Evolutionary conservation across 768 basidiomycete genomes (phyloP).

Genomic region (Chalciporus pseudorubinellus): DNA sequence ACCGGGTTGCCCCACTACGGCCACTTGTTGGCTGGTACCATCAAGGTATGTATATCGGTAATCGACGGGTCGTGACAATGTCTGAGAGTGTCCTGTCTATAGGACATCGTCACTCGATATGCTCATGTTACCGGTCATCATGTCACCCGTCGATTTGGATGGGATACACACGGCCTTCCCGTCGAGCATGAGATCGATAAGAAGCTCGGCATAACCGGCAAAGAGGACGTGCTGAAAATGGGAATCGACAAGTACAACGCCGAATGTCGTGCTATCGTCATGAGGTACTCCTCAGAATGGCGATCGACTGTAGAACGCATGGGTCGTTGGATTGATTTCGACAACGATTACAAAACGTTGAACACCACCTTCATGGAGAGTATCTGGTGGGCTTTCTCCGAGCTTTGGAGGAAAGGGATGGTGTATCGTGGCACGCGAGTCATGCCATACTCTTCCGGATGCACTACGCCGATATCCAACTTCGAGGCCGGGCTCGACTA

Average conservation of each 20-base stretch:
- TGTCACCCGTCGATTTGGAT: slow-evolving; percentile 92
- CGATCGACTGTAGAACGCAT: slow-evolving; percentile 92
- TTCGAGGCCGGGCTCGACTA: slow-evolving; percentile 95
- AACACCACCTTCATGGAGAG: slow-evolving; percentile 94
- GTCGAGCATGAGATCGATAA: slow-evolving; percentile 99
- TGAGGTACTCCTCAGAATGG: slow-evolving; percentile 96
- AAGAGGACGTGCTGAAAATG: slow-evolving; percentile 90
- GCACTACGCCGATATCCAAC: slow-evolving; percentile 94
- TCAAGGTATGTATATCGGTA: slow-evolving; percentile 61
- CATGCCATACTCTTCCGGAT: slow-evolving; percentile 98
- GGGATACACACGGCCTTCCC: slow-evolving; percentile 98
- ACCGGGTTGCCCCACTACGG: no score
- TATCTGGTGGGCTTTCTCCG: slow-evolving; percentile 98
- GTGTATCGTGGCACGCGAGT: slow-evolving; percentile 93
- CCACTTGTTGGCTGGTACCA: slow-evolving; percentile 87
- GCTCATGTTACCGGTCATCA: slow-evolving; percentile 91
- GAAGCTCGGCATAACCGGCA: slow-evolving; percentile 85
- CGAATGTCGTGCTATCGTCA: slow-evolving; percentile 94
- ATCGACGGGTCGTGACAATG: slow-evolving; percentile 4
- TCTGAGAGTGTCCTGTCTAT: slow-evolving; percentile 5
- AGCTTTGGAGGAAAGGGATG: slow-evolving; percentile 88
- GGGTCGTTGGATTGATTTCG: slow-evolving; percentile 99
- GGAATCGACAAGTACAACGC: slow-evolving; percentile 98
- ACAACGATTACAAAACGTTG: slow-evolving; percentile 98
- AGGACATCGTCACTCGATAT: slow-evolving; percentile 98